Evolutionary conservation across 2,329 filamentous ascomycete genomes (phyloP).

Genomic region (Paracamarosporium sp.): DNA sequence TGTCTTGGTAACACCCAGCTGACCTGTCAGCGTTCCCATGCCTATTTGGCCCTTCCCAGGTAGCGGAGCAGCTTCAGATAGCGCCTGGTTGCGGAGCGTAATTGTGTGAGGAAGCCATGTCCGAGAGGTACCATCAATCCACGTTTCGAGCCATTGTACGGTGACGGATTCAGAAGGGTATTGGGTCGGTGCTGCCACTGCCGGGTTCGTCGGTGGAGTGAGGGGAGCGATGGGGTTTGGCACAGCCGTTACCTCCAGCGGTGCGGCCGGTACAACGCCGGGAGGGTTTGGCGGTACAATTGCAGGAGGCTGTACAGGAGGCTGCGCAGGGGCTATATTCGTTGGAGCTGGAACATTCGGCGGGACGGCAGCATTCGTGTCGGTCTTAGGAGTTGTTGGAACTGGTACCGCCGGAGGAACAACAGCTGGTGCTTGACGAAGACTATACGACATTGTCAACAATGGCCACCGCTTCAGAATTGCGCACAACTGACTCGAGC

Average conservation of each 20-base stretch:
- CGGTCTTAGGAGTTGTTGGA: neutral
- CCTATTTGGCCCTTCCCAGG: constrained; percentile 41
- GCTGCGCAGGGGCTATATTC: no score
- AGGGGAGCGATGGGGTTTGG: neutral
- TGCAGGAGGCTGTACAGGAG: neutral
- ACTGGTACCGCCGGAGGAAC: neutral
- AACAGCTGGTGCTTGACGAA: constrained; percentile 2
- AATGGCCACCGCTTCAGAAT: neutral
- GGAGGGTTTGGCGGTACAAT: constrained; percentile 6
- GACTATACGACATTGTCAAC: neutral
- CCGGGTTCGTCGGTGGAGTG: neutral
- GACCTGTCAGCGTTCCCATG: constrained; percentile 42
- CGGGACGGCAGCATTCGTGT: neutral
- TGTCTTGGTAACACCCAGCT: constrained; percentile 35
- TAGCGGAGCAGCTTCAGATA: constrained; percentile 8
- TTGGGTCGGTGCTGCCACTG: neutral
- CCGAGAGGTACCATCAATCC: constrained; percentile 27
- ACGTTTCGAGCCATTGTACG: constrained; percentile 42
- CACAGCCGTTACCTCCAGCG: neutral
- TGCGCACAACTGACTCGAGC: constrained; percentile 10
- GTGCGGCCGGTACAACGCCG: neutral
- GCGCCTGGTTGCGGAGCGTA: constrained; percentile 28
- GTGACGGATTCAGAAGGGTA: constrained; percentile 26
- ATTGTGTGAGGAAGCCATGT: constrained; percentile 43
- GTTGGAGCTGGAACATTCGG: neutral